Evolutionary conservation across 805 yeast species (phyloP).

Genomic region (Candida coleopterorum): DNA sequence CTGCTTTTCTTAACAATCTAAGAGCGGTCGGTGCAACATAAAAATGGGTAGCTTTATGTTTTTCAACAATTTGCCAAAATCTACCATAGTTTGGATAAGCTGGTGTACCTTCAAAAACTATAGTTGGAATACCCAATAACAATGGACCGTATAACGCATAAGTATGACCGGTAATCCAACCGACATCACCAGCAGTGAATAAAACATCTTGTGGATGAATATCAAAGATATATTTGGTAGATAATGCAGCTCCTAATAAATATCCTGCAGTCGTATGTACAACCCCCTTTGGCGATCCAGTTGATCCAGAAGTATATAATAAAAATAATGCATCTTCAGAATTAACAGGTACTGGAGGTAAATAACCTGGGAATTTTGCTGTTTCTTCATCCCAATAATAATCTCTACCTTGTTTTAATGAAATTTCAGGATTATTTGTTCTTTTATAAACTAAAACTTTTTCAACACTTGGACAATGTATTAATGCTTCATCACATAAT

Average conservation of each 20-base stretch:
- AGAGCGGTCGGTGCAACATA: constrained; percentile 84
- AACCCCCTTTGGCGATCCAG: constrained; percentile 87
- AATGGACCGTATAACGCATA: constrained; percentile 81
- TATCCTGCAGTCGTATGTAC: constrained; percentile 80
- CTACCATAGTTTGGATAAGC: constrained; percentile 78
- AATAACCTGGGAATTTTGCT: constrained; percentile 60
- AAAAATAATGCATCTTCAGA: constrained; percentile 81
- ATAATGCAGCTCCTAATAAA: constrained; percentile 64
- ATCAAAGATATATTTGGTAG: constrained; percentile 75
- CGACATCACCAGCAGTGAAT: constrained; percentile 87
- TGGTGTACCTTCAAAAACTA: constrained; percentile 84
- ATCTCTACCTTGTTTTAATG: constrained; percentile 55
- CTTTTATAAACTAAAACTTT: constrained; percentile 71
- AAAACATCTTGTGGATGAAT: constrained; percentile 67
- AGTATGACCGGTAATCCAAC: constrained; percentile 90
- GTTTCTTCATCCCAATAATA: constrained; percentile 74
- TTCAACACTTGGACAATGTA: constrained; percentile 58
- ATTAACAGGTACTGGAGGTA: constrained; percentile 69
- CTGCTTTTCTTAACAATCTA: constrained; percentile 71
- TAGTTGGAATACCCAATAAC: constrained; percentile 68
- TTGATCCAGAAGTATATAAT: constrained; percentile 81
- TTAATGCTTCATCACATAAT: constrained; percentile 76
- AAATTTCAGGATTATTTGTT: constrained; percentile 57
- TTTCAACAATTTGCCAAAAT: constrained; percentile 73
- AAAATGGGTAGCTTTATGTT: constrained; percentile 69